A percentile compares a stretch with the other conserved stretches of the same genome.
Evolutionary conservation across 805 yeast species (phyloP).

Genomic region (Hanseniaspora pseudoguilliermondii): DNA sequence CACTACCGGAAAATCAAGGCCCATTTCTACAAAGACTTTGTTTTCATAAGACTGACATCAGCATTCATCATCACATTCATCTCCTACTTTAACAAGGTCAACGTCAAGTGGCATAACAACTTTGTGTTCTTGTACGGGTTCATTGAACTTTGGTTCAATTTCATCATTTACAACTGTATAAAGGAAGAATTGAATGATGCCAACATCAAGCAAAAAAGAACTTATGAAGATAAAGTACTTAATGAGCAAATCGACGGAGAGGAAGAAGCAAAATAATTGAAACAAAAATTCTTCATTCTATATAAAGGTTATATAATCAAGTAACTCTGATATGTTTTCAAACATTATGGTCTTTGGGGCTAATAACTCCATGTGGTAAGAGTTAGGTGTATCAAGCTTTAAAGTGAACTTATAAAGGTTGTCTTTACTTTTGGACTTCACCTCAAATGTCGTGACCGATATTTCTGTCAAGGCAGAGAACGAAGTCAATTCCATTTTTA

Average conservation of each 20-base stretch:
- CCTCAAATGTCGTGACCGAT: not conserved
- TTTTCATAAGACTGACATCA: constrained; percentile 43
- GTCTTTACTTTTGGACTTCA: not conserved
- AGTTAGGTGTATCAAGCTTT: not conserved
- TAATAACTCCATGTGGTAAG: not conserved
- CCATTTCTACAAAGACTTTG: constrained; percentile 32
- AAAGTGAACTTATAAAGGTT: not conserved
- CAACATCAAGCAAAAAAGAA: constrained; percentile 28
- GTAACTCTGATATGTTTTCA: constrained; percentile 1
- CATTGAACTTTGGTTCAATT: constrained; percentile 58
- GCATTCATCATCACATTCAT: constrained; percentile 40
- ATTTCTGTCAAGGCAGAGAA: not conserved
- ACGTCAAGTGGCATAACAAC: constrained; percentile 43
- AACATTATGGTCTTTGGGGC: not conserved
- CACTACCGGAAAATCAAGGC: constrained; percentile 26
- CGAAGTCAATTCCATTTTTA: not conserved
- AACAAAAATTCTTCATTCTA: not conserved
- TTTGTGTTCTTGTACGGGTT: constrained; percentile 48
- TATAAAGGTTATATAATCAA: constrained; percentile 3
- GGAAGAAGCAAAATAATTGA: constrained; percentile 7
- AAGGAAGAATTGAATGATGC: constrained; percentile 50
- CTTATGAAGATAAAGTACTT: constrained; percentile 13
- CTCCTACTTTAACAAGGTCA: constrained; percentile 35
- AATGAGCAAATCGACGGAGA: constrained; percentile 13
- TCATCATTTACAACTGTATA: constrained; percentile 46